Evolutionary conservation across 306 rosid genomes (phyloP).

Genomic region (Quillaja saponaria): DNA sequence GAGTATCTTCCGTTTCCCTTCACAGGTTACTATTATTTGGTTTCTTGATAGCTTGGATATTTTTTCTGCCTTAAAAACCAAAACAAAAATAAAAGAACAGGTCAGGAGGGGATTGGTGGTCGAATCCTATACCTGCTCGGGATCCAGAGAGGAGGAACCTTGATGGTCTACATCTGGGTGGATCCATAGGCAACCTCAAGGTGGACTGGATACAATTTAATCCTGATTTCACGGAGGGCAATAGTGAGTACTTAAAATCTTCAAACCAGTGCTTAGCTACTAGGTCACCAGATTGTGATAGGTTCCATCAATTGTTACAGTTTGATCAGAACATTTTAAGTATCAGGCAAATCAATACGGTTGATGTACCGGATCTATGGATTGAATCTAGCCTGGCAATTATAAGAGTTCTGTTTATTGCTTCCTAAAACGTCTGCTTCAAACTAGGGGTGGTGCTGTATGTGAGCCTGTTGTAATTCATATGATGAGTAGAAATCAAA

Average conservation of each 20-base stretch:
- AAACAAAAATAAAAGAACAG: neutral
- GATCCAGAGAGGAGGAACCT: neutral
- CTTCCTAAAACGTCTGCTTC: neutral
- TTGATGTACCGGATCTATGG: neutral
- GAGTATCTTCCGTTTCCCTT: constrained; percentile 83
- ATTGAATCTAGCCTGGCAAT: neutral
- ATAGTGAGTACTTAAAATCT: too few species aligned
- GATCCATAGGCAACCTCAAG: constrained; percentile 7
- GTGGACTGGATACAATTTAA: constrained; percentile 9
- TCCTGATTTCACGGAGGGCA: neutral
- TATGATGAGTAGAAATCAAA: constrained; percentile 2
- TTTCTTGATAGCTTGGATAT: constrained; percentile 17
- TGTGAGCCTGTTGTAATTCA: neutral
- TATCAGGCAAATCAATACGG: constrained; percentile 5
- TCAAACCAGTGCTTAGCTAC: too few species aligned
- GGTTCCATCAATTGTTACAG: neutral
- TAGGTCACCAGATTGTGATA: neutral
- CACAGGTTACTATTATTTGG: constrained; percentile 60
- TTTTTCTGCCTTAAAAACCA: constrained; percentile 12
- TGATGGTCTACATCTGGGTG: constrained; percentile 5
- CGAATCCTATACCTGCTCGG: neutral
- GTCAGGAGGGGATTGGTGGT: neutral
- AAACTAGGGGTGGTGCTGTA: neutral
- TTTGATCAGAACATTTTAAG: constrained; percentile 20
- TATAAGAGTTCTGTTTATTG: neutral